Conservation (phyloP, 352 stramenopile species). For the Phytophthora chlamydospora region DNA sequence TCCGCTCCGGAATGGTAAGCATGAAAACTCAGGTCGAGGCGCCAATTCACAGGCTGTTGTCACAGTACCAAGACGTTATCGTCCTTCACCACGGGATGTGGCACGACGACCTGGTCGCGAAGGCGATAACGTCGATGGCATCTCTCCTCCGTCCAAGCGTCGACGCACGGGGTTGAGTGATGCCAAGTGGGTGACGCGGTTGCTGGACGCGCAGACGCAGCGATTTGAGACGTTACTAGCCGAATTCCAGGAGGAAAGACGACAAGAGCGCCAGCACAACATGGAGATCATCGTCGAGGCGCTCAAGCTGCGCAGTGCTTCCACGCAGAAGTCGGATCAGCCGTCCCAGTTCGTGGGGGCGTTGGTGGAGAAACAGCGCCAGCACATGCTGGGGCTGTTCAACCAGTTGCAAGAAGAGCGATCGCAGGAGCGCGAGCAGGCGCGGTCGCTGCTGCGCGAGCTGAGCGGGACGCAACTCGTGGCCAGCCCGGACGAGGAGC, state of each 20-base stretch:
- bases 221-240: slow-evolving; percentile 42
- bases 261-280: slow-evolving; percentile 47
- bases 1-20: slow-evolving; percentile 14
- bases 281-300: slow-evolving; percentile 47
- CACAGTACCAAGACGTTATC: slow-evolving; percentile 3
- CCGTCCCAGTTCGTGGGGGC: slow-evolving; percentile 36
- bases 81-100: slow-evolving; percentile 2
- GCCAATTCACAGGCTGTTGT: slow-evolving; percentile 12
- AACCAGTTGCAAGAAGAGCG: slow-evolving; percentile 45
- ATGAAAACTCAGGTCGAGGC: slow-evolving; percentile 22
- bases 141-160: slow-evolving; percentile 19
- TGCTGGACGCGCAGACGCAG: slow-evolving; percentile 42
- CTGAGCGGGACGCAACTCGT: slow-evolving; percentile 26
- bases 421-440: slow-evolving; percentile 41
- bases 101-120: slow-evolving; percentile 21
- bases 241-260: slow-evolving; percentile 49
- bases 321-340: slow-evolving; percentile 28
- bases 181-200: slow-evolving; percentile 40
- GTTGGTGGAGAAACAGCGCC: slow-evolving; percentile 47
- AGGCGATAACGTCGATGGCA: neutral
- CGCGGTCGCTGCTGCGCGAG: slow-evolving; percentile 35
- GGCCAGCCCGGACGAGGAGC: slow-evolving; percentile 22
- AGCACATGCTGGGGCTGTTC: slow-evolving; percentile 42
- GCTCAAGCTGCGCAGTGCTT: slow-evolving; percentile 37
- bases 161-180: slow-evolving; percentile 33